A percentile compares a stretch with the other conserved stretches of the same genome.
Conservation (phyloP, 805 yeast genomes). For the Vanderwaltozyma yarrowii region DNA sequence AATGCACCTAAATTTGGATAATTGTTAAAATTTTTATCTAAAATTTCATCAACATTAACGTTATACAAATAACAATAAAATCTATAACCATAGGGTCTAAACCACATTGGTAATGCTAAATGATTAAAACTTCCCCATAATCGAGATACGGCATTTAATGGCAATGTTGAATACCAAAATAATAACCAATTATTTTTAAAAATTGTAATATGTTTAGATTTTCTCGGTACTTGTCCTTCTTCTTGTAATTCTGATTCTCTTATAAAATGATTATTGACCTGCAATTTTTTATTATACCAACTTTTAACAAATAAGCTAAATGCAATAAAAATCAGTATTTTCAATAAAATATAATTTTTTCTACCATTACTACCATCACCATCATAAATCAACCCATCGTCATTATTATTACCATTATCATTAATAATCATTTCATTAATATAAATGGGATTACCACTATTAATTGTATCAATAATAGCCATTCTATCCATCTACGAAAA, state of each 20-base stretch:
- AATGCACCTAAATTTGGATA: conserved; percentile 82
- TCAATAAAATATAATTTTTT: background rate
- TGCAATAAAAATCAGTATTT: background rate
- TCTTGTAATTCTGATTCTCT: background rate
- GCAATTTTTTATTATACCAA: background rate
- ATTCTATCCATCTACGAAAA: too few relatives aligned
- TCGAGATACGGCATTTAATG: conserved; percentile 82
- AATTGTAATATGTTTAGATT: conserved; percentile 14
- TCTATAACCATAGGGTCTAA: conserved; percentile 72
- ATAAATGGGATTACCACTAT: too few relatives aligned
- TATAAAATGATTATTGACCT: background rate
- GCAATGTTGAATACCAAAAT: conserved; percentile 79
- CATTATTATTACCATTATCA: too few relatives aligned
- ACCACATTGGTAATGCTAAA: conserved; percentile 76
- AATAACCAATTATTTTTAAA: conserved; percentile 64
- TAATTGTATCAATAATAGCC: too few relatives aligned
- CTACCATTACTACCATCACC: too few relatives aligned
- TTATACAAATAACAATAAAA: conserved; percentile 76
- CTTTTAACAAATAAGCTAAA: background rate
- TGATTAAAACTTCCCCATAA: conserved; percentile 90
- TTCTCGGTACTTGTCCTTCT: background rate
- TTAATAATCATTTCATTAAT: too few relatives aligned
- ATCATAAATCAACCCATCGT: too few relatives aligned
- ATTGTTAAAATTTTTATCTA: conserved; percentile 63
- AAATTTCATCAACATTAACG: conserved; percentile 81